Evolutionary conservation across 345 rosid genomes (phyloP), one percentile per base, ranked within the genome.

Genomic region (Citrus unshiu): DNA sequence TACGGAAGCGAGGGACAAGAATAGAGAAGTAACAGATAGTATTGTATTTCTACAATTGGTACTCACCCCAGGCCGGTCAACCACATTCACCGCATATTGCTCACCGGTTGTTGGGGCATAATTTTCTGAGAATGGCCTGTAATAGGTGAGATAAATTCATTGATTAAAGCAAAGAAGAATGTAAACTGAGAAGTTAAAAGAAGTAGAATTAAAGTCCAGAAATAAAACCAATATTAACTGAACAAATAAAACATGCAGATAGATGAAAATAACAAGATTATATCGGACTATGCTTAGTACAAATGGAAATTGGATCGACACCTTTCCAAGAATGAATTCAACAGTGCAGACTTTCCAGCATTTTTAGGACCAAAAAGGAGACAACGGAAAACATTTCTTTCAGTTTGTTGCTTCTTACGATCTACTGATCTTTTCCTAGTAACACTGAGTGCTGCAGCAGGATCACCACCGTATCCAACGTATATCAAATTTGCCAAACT

Each of bases 61-160:
- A 85, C 97, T 84, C 77, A 91, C 95, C 90, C 92, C 92, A 78
- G 87, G 87, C 83, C 86, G 89, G 77, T 89, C 93, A 88, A 89
- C 80, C 24, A 87, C 81, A 78, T 90, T 91, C 71, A 87, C 83
- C n/a, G 88, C 95, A 85, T 79, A 87, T 46, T 77, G 87, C 80
- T 90, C 89, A 76, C 74, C 87, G 71, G 78, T 72, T 76, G 88
- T 87, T 51, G 85, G 84, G 75, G 83, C 75, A 32, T 87, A 83
- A 84, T 77, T 83, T 54, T 79, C 86, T 67, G 87, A 79, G 83
- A 89, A 93, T 49, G 93, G 86, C 91, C 97, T 93, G 93, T 39
- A 74, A 75, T 54, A 1, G 22, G 24, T 22, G 35, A 40, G 37
- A 76, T 63, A 68, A 56, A n/a, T 58, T 57, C 63, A 29, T 7